Evolutionary conservation across 1,284 basidiomycete genomes (phyloP).

Genomic region (Ustilago esculenta): DNA sequence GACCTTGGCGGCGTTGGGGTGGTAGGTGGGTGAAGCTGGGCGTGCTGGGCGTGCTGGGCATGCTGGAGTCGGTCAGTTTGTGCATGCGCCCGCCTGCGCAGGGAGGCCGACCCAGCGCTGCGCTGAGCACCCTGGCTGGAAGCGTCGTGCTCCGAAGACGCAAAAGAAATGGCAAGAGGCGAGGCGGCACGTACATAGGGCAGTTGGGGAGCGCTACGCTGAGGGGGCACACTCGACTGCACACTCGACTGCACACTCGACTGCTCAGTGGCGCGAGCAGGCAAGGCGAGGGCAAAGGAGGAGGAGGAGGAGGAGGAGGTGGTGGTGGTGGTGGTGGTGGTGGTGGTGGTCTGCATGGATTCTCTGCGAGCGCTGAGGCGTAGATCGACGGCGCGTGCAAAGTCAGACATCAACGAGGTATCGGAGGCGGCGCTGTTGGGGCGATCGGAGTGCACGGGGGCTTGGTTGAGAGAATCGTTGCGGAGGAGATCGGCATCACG

Average conservation of each 20-base stretch:
- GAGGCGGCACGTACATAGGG: slow-evolving; percentile 34
- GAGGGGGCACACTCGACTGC: background rate
- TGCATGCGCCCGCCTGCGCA: slow-evolving; percentile 2
- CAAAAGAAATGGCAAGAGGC: slow-evolving; percentile 24
- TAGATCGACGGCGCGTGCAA: slow-evolving; percentile 27
- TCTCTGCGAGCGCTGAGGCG: slow-evolving; percentile 14
- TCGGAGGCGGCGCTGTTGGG: slow-evolving; percentile 14
- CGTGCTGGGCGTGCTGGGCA: no score
- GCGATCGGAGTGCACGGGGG: background rate
- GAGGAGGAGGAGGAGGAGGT: no score
- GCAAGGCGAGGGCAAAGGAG: no score
- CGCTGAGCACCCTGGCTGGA: background rate
- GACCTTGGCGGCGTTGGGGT: no score
- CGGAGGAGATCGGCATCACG: slow-evolving; percentile 13
- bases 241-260: no score
- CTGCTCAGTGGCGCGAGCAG: no score
- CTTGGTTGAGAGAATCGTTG: background rate
- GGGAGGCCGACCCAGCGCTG: background rate
- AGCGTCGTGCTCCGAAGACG: slow-evolving; percentile 3
- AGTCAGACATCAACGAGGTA: slow-evolving; percentile 22
- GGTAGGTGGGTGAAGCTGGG: no score
- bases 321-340: background rate
- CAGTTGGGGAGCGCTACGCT: slow-evolving; percentile 22
- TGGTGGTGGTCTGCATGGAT: background rate
- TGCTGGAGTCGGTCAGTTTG: background rate